Conservation (phyloP, 768 basidiomycete species). For the Termitomyces sp. region DNA sequence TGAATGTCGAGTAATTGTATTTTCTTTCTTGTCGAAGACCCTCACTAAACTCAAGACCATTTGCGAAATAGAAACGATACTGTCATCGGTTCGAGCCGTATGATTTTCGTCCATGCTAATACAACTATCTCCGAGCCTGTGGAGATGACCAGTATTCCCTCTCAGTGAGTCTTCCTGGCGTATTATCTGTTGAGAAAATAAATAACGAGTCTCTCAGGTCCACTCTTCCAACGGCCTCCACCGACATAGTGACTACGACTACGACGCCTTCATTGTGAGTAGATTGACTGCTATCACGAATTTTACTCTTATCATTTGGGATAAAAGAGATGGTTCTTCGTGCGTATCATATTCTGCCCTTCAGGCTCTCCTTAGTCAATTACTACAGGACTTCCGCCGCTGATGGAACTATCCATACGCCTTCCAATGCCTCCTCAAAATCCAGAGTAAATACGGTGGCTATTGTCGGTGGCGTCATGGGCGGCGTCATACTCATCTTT, state of each 20-base stretch:
- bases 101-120: background rate
- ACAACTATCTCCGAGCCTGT: background rate
- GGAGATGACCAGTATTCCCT: background rate
- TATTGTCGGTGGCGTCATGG: conserved; percentile 12
- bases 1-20: background rate
- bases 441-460: background rate
- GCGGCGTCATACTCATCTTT: conserved; percentile 7
- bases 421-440: background rate
- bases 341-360: background rate
- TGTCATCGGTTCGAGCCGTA: background rate
- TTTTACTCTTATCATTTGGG: background rate
- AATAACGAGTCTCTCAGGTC: background rate
- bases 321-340: background rate
- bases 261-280: background rate
- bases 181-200: background rate
- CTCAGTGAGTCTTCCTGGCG: background rate
- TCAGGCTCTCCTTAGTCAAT: background rate
- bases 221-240: background rate
- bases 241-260: background rate
- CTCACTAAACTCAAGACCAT: background rate
- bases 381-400: background rate
- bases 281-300: background rate
- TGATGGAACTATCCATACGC: background rate
- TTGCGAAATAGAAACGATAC: background rate
- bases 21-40: background rate